These are phyloP conservation scores for Hypholoma fasciculare DNA, from an alignment of 768 basidiomycete genomes.

Conservation along the genomic window DNA sequence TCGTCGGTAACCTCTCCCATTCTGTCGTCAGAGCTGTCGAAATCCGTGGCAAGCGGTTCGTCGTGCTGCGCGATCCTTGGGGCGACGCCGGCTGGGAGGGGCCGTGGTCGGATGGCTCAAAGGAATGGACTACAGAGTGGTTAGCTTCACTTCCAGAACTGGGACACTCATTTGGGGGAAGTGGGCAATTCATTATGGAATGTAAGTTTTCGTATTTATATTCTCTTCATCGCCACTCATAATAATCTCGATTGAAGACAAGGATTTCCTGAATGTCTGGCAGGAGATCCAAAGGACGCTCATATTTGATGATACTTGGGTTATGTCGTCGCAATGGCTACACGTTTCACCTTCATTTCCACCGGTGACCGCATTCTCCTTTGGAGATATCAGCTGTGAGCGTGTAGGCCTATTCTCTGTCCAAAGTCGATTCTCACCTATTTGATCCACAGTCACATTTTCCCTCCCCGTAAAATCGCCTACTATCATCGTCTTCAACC, in stretches of 20 bases:
- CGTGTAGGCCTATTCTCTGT: background rate
- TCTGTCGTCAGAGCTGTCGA: constrained; percentile 51
- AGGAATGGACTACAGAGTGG: constrained; percentile 59
- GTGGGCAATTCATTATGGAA: constrained; percentile 60
- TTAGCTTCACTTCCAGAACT: constrained; percentile 39
- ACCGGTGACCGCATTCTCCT: constrained; percentile 37
- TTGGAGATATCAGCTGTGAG: constrained; percentile 50
- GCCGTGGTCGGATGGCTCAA: constrained; percentile 55
- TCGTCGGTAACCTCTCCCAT: constrained; percentile 46
- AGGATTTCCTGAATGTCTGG: constrained; percentile 48
- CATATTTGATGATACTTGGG: constrained; percentile 51
- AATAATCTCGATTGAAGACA: constrained; percentile 27
- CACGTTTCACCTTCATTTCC: constrained; percentile 32
- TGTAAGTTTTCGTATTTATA: constrained; percentile 18
- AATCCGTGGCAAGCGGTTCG: constrained; percentile 47
- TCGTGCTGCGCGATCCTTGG: constrained; percentile 57
- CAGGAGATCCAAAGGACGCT: constrained; percentile 47
- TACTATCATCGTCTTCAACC: constrained; percentile 47
- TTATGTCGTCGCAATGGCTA: constrained; percentile 53
- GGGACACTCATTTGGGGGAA: constrained; percentile 47
- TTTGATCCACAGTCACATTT: constrained; percentile 38
- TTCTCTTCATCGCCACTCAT: background rate
- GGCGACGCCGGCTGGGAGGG: constrained; percentile 51
- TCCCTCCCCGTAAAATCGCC: constrained; percentile 34
- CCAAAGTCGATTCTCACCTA: background rate